phyloP scores from a whole-genome alignment of 352 stramenopile species.

The Phytopythium ostracodes region DNA sequence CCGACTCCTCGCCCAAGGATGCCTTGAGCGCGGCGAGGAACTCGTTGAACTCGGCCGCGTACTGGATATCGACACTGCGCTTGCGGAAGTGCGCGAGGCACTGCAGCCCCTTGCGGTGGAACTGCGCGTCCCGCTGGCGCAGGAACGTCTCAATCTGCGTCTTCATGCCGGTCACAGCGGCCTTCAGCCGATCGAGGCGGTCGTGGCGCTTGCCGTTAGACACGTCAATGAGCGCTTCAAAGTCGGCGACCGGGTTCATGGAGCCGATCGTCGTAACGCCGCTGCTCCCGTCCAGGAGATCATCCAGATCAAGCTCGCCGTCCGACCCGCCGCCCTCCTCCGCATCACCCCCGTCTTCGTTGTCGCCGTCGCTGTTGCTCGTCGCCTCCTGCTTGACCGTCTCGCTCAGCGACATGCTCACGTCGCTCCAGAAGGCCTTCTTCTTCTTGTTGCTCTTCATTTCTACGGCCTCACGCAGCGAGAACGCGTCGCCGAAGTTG shows the following conservation, averaged over 20 bases:
- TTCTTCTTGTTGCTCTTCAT: constrained; percentile 64
- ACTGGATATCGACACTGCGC: constrained; percentile 67
- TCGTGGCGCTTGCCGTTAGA: constrained; percentile 35
- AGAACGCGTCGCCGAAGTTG: constrained; percentile 66
- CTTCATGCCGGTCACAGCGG: constrained; percentile 67
- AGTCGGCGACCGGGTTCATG: constrained; percentile 84
- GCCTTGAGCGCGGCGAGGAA: constrained; percentile 60
- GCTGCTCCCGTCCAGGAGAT: constrained; percentile 57
- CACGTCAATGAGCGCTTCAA: constrained; percentile 61
- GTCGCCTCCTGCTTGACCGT: constrained; percentile 34
- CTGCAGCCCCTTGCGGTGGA: constrained; percentile 65
- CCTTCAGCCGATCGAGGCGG: constrained; percentile 27
- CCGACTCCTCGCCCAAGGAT: constrained; percentile 34
- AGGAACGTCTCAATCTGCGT: constrained; percentile 64
- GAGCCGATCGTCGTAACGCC: constrained; percentile 62
- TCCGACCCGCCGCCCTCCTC: constrained; percentile 50
- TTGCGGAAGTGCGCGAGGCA: constrained; percentile 69
- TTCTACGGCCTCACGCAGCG: constrained; percentile 73
- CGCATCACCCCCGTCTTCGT: constrained; percentile 15
- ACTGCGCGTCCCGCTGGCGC: constrained; percentile 33
- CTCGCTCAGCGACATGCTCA: constrained; percentile 31
- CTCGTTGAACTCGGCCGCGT: constrained; percentile 69
- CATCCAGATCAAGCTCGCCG: constrained; percentile 64
- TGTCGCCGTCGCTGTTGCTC: constrained; percentile 12
- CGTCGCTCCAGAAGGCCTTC: constrained; percentile 79